phyloP scores from a whole-genome alignment of 2,329 filamentous ascomycete genomes.

The Claviceps humidiphila region DNA sequence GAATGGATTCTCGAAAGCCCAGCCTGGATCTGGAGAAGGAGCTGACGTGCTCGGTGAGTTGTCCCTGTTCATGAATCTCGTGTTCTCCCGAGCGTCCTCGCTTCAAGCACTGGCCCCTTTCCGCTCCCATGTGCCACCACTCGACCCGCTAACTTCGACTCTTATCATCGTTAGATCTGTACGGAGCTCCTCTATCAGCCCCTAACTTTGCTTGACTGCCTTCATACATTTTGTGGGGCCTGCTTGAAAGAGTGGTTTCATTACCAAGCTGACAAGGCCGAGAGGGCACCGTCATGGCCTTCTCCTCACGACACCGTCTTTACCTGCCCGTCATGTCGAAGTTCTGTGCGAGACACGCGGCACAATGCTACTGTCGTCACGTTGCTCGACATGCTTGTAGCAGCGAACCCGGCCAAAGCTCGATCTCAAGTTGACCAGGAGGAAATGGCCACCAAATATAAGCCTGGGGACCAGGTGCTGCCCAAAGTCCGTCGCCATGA shows the following conservation, averaged over 20 bases:
- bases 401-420: conserved; percentile 62
- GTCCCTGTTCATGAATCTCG: neutral
- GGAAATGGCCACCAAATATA: conserved; percentile 65
- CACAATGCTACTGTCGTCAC: conserved; percentile 87
- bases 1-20: conserved; percentile 38
- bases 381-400: conserved; percentile 75
- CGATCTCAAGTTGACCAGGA: conserved; percentile 60
- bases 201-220: conserved; percentile 79
- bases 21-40: conserved; percentile 76
- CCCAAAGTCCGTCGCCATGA: conserved; percentile 42
- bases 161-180: conserved; percentile 56
- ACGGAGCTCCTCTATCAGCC: conserved; percentile 89
- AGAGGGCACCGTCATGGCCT: conserved; percentile 35
- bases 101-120: conserved; percentile 3
- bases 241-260: conserved; percentile 94
- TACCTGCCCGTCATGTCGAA: conserved; percentile 88
- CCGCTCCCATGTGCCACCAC: neutral
- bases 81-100: conserved; percentile 12
- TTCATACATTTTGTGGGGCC: conserved; percentile 91
- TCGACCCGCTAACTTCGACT: neutral
- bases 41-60: conserved; percentile 78
- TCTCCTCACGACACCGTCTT: conserved; percentile 41
- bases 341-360: conserved; percentile 69
- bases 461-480: conserved; percentile 67
- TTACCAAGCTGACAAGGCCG: conserved; percentile 55